These are phyloP conservation scores for Trichoderma parareesei DNA, from an alignment of 495 filamentous ascomycete species.

Conservation along the genomic window DNA sequence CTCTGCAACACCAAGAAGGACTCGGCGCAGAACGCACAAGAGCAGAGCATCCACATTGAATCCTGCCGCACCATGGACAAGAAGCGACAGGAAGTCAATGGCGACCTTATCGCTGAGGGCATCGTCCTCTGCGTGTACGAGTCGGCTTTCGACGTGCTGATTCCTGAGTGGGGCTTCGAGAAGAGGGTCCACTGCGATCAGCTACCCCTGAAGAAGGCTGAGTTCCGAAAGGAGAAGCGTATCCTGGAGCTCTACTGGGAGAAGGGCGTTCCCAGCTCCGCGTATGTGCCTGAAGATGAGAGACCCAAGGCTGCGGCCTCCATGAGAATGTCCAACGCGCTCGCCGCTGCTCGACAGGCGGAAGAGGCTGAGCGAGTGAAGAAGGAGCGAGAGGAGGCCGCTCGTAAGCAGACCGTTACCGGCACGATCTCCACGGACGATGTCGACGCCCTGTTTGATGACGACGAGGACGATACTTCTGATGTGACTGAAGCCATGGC, in stretches of 20 bases:
- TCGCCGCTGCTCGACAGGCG: conserved; percentile 66
- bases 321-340: conserved; percentile 60
- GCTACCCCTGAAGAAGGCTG: conserved; percentile 94
- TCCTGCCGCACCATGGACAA: conserved; percentile 92
- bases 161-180: conserved; percentile 97
- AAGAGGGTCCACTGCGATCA: conserved; percentile 99
- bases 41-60: conserved; percentile 98
- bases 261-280: conserved; percentile 94
- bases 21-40: conserved; percentile 92
- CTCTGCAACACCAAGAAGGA: conserved; percentile 99
- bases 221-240: conserved; percentile 90
- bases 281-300: conserved; percentile 95
- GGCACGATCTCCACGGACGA: conserved; percentile 84
- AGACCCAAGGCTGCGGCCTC: conserved; percentile 70
- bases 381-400: conserved; percentile 76
- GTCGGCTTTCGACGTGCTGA: conserved; percentile 96
- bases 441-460: conserved; percentile 87
- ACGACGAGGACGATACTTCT: conserved; percentile 87
- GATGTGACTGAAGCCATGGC: conserved; percentile 78
- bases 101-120: conserved; percentile 92
- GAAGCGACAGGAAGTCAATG: conserved; percentile 71
- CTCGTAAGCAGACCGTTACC: conserved; percentile 86
- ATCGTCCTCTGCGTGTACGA: conserved; percentile 97
- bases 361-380: conserved; percentile 71
- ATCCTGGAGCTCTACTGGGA: conserved; percentile 97